Percentiles rank a stretch among this genome's conserved stretches.
Evolutionary conservation across 148 eudicot genomes (phyloP).

Genomic region (Gaultheria prostrata): DNA sequence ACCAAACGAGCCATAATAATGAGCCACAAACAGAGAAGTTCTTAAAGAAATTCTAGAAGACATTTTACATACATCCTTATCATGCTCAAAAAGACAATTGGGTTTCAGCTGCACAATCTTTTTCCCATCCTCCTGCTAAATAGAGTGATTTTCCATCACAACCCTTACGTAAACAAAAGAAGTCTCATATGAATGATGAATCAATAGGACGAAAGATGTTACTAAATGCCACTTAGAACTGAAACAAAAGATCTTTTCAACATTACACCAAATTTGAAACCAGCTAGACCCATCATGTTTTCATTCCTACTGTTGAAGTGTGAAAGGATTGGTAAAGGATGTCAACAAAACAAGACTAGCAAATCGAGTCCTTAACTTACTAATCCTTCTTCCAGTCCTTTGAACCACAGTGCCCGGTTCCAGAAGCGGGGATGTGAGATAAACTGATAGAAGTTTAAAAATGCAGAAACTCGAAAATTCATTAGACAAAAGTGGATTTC

Average conservation of each 20-base stretch:
- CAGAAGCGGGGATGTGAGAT: not conserved
- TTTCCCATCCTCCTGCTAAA: constrained; percentile 67
- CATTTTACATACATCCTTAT: constrained; percentile 57
- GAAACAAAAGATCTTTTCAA: not conserved
- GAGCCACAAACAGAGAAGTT: constrained; percentile 7
- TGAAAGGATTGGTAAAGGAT: not conserved
- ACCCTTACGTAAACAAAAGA: not conserved
- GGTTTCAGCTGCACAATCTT: constrained; percentile 54
- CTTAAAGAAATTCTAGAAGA: not conserved
- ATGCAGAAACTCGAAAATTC: not conserved
- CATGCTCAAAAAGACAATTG: constrained; percentile 62
- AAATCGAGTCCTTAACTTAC: not conserved
- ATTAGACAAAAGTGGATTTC: not conserved
- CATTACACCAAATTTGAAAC: not conserved
- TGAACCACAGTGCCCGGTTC: not conserved
- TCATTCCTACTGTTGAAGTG: not conserved
- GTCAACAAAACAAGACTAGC: not conserved
- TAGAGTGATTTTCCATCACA: not conserved
- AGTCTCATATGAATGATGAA: not conserved
- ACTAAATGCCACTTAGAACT: not conserved
- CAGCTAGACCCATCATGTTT: not conserved
- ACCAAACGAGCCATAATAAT: too few relatives aligned
- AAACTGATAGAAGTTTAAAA: not conserved
- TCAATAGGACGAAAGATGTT: not conserved
- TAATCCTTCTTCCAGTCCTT: not conserved